Conservation (phyloP, 2,329 filamentous ascomycete species). For the Fusarium musae region DNA sequence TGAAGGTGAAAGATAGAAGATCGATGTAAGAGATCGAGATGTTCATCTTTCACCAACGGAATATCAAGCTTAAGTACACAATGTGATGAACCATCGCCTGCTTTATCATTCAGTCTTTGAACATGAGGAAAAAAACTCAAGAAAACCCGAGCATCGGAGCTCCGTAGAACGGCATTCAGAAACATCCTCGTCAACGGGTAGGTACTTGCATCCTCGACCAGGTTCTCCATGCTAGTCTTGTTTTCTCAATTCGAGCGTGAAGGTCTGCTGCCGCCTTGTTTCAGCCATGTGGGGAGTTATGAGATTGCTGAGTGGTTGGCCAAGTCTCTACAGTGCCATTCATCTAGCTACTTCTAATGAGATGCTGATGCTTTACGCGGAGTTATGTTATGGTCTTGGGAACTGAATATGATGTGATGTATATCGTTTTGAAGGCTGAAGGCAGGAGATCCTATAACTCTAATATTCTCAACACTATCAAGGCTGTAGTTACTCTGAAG, state of each 20-base stretch:
- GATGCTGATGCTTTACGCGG: fast-evolving
- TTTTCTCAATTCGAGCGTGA: not conserved
- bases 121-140: not conserved
- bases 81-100: not conserved
- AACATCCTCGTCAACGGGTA: not conserved
- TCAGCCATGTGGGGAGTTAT: not conserved
- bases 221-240: not conserved
- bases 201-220: not conserved
- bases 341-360: not conserved
- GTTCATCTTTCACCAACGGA: not conserved
- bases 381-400: fast-evolving
- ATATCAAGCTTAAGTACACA: not conserved
- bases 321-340: not conserved
- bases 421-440: not conserved
- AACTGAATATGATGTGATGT: not conserved
- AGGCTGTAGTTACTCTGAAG: too few relatives aligned
- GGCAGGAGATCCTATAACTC: too few relatives aligned
- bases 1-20: not conserved
- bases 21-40: not conserved
- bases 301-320: not conserved
- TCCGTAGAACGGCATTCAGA: not conserved
- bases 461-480: too few relatives aligned
- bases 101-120: not conserved
- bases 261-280: not conserved
- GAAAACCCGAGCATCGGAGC: not conserved